Percentiles rank a stretch among this genome's conserved stretches.
Conservation (phyloP, 805 yeast genomes). For the Yarrowia sp. region DNA sequence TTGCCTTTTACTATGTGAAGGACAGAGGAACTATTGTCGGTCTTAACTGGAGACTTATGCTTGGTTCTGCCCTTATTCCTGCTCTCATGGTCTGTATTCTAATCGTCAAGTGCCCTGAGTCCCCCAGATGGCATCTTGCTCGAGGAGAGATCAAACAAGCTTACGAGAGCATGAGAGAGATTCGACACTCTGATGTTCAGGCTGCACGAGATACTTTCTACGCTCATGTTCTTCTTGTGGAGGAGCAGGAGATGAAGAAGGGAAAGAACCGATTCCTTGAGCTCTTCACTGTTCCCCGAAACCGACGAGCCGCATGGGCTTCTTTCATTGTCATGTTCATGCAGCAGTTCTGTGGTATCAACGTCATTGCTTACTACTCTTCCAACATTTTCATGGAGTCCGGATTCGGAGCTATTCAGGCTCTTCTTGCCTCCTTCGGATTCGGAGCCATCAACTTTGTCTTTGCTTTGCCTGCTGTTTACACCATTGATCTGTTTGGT, state of each 20-base stretch:
- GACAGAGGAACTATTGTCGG: constrained; percentile 16
- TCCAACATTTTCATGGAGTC: constrained; percentile 70
- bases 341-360: constrained; percentile 91
- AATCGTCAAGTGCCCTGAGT: constrained; percentile 62
- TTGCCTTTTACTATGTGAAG: constrained; percentile 45
- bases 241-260: constrained; percentile 40
- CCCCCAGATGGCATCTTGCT: constrained; percentile 68
- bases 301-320: constrained; percentile 78
- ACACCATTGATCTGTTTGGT: constrained; percentile 75
- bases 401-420: constrained; percentile 58
- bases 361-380: constrained; percentile 85
- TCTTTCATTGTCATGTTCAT: constrained; percentile 81
- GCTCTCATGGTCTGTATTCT: constrained; percentile 52
- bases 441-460: constrained; percentile 78
- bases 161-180: constrained; percentile 46
- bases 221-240: constrained; percentile 52
- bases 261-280: constrained; percentile 40
- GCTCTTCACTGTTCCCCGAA: constrained; percentile 69
- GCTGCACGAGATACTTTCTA: constrained; percentile 68
- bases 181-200: constrained; percentile 49
- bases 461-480: constrained; percentile 83
- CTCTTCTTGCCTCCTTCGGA: constrained; percentile 81
- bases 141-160: constrained; percentile 52
- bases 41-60: constrained; percentile 59
- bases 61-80: constrained; percentile 62